phyloP scores from a whole-genome alignment of 2,329 filamentous ascomycete genomes.

The Sphaerulina vaccinii region DNA sequence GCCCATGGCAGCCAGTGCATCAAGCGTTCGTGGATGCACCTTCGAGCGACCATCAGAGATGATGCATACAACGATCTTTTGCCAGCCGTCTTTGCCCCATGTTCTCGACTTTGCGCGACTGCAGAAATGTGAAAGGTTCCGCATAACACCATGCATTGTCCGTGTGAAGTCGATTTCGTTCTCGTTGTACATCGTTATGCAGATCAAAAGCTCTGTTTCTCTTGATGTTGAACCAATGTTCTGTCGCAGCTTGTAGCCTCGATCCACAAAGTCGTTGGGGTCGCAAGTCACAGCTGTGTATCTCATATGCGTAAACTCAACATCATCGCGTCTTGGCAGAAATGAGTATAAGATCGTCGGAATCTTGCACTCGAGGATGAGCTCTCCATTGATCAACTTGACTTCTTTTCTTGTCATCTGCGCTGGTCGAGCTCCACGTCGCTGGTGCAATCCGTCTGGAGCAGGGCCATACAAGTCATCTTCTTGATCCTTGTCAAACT shows the following conservation, averaged over 20 bases:
- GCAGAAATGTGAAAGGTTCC: constrained; percentile 96
- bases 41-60: constrained; percentile 92
- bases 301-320: constrained; percentile 98
- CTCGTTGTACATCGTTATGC: constrained; percentile 99
- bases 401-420: constrained; percentile 94
- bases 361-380: constrained; percentile 98
- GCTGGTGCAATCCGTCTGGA: constrained; percentile 80
- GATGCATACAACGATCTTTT: constrained; percentile 98
- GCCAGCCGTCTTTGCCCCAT: constrained; percentile 96
- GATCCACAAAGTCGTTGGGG: constrained; percentile 85
- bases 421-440: constrained; percentile 79
- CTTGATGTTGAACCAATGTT: constrained; percentile 78
- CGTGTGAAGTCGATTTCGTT: constrained; percentile 94
- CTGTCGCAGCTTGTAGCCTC: constrained; percentile 90
- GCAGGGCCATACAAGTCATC: constrained; percentile 72
- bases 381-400: constrained; percentile 92
- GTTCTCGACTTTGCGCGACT: constrained; percentile 86
- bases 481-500: constrained; percentile 59
- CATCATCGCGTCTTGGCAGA: constrained; percentile 83
- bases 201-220: constrained; percentile 95
- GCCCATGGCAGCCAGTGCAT: constrained; percentile 92
- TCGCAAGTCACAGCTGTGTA: constrained; percentile 99
- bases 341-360: constrained; percentile 98
- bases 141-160: constrained; percentile 98
- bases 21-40: constrained; percentile 88